Base-by-base conservation (phyloP, 148 eudicot species). In the Rhododendron vialii region DNA sequence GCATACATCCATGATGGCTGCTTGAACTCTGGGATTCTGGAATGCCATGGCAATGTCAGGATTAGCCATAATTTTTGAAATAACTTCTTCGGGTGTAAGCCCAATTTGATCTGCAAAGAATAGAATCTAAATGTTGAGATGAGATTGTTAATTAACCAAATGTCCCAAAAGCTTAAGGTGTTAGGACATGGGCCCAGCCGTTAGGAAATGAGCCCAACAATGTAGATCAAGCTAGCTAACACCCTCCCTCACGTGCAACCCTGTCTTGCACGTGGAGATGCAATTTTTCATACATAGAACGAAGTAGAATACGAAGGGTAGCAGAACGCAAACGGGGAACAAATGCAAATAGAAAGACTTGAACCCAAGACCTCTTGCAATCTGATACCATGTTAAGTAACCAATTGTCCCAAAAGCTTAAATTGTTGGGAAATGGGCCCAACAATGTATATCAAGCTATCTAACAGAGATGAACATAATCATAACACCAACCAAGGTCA, bases 1-100 rank as follows among this genome's bases (percentile, higher is more conserved):
- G 75, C 94, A 84, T 97, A 98, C 99, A 82, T 98, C 99, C 98
- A 95, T 92, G 86, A 98, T 94, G 85, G 99, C 99, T 87, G 94
- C 94, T 92, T 95, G 99, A 87, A 98, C 93, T 92, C 98, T 92
- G 38, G 99, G 99, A 85, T 98, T 98, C 79, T 98, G 99, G 81
- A 98, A 98, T 76, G 98, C 99, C 98, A 92, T 94, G 85, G 98
- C 96, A 86, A 95, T 90, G 80, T 98, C 99, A 75, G 99, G 99
- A 88, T 94, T 95, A 24, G 95, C 93, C 96, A 98, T 94, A 69
- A 94, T 94, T 87, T 94, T 95, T 78, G 99, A 94, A 83, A 98
- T 93, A 82, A 96, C 98, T 88, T 98, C 98, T 89, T 98, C 95
- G 7, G 99, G 99, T 38, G 96, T 93, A 83, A 98, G 92, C 48